Evolutionary conservation across 164 flowering plant genomes (phyloP), one percentile per base, ranked within the genome.

Genomic region (Nymphaea thermarum): DNA sequence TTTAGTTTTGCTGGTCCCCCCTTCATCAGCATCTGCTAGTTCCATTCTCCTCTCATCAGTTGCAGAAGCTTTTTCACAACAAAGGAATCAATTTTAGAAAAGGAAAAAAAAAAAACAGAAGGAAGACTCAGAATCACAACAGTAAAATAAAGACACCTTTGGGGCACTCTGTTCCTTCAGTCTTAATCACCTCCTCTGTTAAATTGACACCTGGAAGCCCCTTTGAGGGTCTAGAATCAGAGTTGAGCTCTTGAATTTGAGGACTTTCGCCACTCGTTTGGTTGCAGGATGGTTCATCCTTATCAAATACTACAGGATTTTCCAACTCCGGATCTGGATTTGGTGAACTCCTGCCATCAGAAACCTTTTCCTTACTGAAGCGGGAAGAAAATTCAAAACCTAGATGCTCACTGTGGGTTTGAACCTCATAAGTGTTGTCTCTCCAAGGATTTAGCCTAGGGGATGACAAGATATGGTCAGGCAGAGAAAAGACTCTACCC

Each of bases 401-500:
- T 6, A n/a, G 16, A 25, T 14, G 62, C 62, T 68, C 73, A 65
- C 64, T 71, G 8, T 69, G 74, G 51, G 69, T 16, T 36, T 65
- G 68, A 25, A 71, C 74, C 66, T 68, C 63, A 65, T 76, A 47
- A 60, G 61, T 63, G 62, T 66, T 42, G 36, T 77, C 80, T 66
- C 80, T 80, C 70, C 82, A 73, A 36, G 97, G 96, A 74, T 89
- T 91, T 60, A 65, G 67, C 73, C 74, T 44, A 44, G 94, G 91
- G 18, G 93, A 81, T 62, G 42, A 57, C n/a, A 62, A 57, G 66
- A 69, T 83, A 74, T 80, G 81, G 62, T 87, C 96, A 6, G 96
- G 82, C 67, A 84, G 77, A 61, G 91, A 80, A 51, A 90, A 80
- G 66, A 91, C 83, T 73, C 86, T 83, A 63, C 89, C 96, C 14